Evolutionary conservation across 2,329 filamentous ascomycete species (phyloP), one percentile per base, ranked within the genome.

Genomic region (Colletotrichum scovillei): DNA sequence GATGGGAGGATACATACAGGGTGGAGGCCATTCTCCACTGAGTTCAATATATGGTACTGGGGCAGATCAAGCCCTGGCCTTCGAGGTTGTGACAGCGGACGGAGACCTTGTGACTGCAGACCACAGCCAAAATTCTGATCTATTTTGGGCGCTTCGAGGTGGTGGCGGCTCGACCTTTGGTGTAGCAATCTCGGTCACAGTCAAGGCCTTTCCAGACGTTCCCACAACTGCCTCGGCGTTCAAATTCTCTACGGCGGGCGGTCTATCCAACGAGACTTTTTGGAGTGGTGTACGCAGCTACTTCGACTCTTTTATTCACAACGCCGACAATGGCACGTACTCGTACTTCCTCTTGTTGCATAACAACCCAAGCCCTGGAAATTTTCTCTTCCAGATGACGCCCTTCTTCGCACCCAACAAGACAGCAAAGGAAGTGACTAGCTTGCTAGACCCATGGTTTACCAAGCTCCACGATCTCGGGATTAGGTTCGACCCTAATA

Each of bases 91-190:
- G 16, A 88, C 86, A 5, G 87, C 84, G 0, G 77, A 79, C 19
- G 89, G 90, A 1, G 69, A 83, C 12, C 76, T 86, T n/a, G 73
- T 91, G 0, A 85, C 79, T 3, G 89, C 89, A 0, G 86, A 83
- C 3, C 83, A 82, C 0, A 77, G 76, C 0, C 74, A 86, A 26
- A 88, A 92, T 74, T 70, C 82, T 0, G 90, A 92, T 63, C 81
- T 93, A 0, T 92, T 89, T 81, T 93, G 90, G 91, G 91, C 91
- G 1, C 80, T 92, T 1, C 83, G 84, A 32, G 90, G 90, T 3
- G 90, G 90, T 0, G 90, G 91, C 1, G 88, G 86, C 19, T 71
- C 68, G 14, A 71, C 68, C 0, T 71, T 71, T 56, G 63, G 63
- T 9, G 42, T 71, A 1, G 63, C 68, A 11, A 67, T 57, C 19